Conservation (phyloP, 2,329 filamentous ascomycete species). For the Periglandula ipomoeae region DNA sequence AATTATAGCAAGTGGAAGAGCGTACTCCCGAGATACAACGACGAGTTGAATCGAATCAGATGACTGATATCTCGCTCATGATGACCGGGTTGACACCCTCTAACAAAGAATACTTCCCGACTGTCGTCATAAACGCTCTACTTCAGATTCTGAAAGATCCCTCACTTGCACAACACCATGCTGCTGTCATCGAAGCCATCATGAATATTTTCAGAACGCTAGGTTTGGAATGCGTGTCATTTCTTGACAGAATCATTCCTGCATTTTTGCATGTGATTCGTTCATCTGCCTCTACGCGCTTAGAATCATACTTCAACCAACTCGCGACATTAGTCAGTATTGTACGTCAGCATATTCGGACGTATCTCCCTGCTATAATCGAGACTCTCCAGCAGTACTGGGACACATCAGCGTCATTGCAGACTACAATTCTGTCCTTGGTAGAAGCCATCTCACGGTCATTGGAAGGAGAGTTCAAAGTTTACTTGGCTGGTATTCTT, state of each 20-base stretch:
- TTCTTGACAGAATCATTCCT: conserved; percentile 87
- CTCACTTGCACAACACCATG: conserved; percentile 84
- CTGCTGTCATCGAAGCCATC: conserved; percentile 89
- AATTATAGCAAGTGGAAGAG: conserved; percentile 66
- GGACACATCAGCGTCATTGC: conserved; percentile 69
- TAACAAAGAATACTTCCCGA: conserved; percentile 97
- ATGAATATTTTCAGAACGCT: conserved; percentile 98
- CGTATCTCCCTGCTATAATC: conserved; percentile 80
- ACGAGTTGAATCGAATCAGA: conserved; percentile 50
- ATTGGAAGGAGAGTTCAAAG: conserved; percentile 94
- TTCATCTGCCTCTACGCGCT: conserved; percentile 63
- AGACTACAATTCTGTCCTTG: conserved; percentile 83
- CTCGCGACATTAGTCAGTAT: conserved; percentile 88
- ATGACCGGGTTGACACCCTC: conserved; percentile 96
- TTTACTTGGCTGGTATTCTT: conserved; percentile 80
- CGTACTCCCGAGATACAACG: conserved; percentile 73
- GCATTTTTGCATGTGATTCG: conserved; percentile 87
- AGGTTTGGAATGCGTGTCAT: conserved; percentile 90
- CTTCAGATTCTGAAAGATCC: conserved; percentile 86
- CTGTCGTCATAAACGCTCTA: conserved; percentile 92
- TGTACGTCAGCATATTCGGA: conserved; percentile 91
- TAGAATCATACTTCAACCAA: conserved; percentile 97
- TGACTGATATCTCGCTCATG: conserved; percentile 93
- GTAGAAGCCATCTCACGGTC: conserved; percentile 92
- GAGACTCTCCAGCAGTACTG: conserved; percentile 84